Evolutionary conservation across 1,139 yeast species (phyloP), one percentile per base, ranked within the genome.

Genomic region (Debaryomyces sp.): DNA sequence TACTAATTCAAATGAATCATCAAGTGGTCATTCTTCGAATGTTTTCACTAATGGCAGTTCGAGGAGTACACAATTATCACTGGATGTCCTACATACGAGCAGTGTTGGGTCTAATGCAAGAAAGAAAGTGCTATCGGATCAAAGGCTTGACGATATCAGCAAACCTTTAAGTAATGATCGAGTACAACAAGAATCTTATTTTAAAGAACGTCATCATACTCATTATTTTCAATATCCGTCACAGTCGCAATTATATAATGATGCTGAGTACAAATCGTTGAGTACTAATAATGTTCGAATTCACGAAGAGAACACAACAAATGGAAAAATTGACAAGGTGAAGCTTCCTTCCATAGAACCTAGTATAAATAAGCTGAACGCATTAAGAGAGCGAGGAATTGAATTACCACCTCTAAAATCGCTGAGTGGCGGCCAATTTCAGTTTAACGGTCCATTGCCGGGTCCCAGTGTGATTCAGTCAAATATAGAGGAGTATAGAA

Each of bases 171-270:
- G 61, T 17, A 32, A 8, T 8, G 7, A 22, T 15, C 22, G n/a
- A 32, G 21, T 17, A 32, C 5, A 17, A 15, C 44, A 51, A 21
- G 48, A 45, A 43, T 29, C 32, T 13, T 45, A 27, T 39, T 26
- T 7, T 17, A 18, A 37, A 8, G 12, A 34, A 12, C 55, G 47
- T 34, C 52, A 54, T 30, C 52, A 54, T 30, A 58, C 56, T 12
- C 56, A 55, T 36, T 64, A 64, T 44, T 64, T 61, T 47, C 62
- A 57, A 45, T 66, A 66, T 42, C 70, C 70, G 1, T 54, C 53
- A 6, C 42, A 52, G 17, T 62, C 69, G n/a, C 63, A 60, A 52
- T 53, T 65, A 41, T 60, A 63, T 42, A 49, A 55, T 33, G 41
- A 43, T 43, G 23, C 6, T 6, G 13, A 24, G 5, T 26, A 30